These are phyloP conservation scores for Colletotrichum echinochloae DNA, from an alignment of 2,329 filamentous ascomycete genomes.

Conservation along the genomic window DNA sequence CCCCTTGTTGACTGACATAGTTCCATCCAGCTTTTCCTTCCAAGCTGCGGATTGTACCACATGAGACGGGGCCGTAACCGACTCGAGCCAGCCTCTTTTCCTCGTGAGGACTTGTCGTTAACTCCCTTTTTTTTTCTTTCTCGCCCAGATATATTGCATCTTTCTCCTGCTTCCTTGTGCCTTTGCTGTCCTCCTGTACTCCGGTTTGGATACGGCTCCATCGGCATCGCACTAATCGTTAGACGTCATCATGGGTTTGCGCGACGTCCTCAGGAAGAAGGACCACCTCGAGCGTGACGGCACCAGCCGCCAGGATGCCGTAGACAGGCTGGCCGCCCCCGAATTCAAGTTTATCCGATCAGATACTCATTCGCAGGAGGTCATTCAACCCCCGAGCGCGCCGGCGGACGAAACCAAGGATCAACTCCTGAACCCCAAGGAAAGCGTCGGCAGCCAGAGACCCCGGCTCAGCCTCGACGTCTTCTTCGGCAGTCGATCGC, in stretches of 20 bases:
- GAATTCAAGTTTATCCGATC: conserved; percentile 88
- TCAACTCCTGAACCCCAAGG: conserved; percentile 43
- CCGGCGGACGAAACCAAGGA: conserved; percentile 44
- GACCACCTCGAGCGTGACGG: conserved; percentile 55
- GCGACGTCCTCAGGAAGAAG: conserved; percentile 67
- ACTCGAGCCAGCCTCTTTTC: conserved; percentile 19
- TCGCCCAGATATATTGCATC: neutral
- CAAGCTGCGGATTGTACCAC: conserved; percentile 35
- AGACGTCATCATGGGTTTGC: conserved; percentile 59
- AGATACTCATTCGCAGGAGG: conserved; percentile 83
- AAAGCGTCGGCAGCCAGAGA: conserved; percentile 48
- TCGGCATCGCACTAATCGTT: conserved; percentile 20
- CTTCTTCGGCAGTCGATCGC: conserved; percentile 58
- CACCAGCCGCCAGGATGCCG: conserved; percentile 52
- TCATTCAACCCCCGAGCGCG: conserved; percentile 75
- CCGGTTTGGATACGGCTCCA: neutral
- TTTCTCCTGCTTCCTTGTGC: neutral
- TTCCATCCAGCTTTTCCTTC: conserved; percentile 8
- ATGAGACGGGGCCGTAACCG: conserved; percentile 15
- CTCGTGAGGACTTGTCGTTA: conserved; percentile 19
- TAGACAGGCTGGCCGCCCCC: conserved; percentile 54
- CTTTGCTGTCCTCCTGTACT: neutral
- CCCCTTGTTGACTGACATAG: conserved; percentile 15
- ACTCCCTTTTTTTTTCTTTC: neutral
- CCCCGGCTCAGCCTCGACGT: conserved; percentile 60